Base-by-base conservation (phyloP, 139 green algal species). In the Chlamydomonas incerta region DNA sequence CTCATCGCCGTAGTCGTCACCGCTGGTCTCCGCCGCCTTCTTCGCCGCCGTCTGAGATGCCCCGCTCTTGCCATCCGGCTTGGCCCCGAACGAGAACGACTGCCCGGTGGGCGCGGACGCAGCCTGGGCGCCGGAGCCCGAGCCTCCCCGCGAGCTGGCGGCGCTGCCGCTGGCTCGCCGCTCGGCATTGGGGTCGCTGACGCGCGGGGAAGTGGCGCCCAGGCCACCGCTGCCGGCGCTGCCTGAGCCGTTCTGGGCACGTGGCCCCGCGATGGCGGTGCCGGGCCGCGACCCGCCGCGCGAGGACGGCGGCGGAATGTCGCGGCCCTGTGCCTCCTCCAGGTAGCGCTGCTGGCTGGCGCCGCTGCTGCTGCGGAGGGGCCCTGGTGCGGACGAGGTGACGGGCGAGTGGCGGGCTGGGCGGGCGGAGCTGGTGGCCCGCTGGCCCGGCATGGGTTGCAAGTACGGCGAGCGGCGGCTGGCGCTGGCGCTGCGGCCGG, bases 391-490 rank as follows among this genome's bases (percentile, higher is more conserved):
- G 33, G 74, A 41, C 26, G 23, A 23, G 23, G 0, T 66, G 41
- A 34, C 41, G 33, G 52, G 50, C 18, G 73, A 21, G 29, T 34
- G 10, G 17, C 77, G 46, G 20, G 20, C 46, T 21, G n/a, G 46
- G 28, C 63, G 11, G 34, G 31, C 67, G 24, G 74, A 67, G 41
- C 23, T 72, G 63, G 77, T 33, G 28, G 41, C 9, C 20, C 57
- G 26, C 8, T n/a, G 77, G 50, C 46, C 63, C 5, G 77, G 63
- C 37, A 62, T 63, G 23, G 63, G n/a, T 2, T 47, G 31, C 23
- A 85, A 66, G 66, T 76, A 85, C n/a, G 77, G 63, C 60, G 75
- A 83, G 66, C 47, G 60, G 24, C 63, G 63, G 21, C 52, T 52
- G 77, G 63, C 63, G 77, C 46, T 73, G 65, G 29, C 33, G 47